Percentiles rank a stretch among this genome's conserved stretches.
Evolutionary conservation across 192 early-diverging fungal genomes (phyloP).

Genomic region (Coemansia sp.): DNA sequence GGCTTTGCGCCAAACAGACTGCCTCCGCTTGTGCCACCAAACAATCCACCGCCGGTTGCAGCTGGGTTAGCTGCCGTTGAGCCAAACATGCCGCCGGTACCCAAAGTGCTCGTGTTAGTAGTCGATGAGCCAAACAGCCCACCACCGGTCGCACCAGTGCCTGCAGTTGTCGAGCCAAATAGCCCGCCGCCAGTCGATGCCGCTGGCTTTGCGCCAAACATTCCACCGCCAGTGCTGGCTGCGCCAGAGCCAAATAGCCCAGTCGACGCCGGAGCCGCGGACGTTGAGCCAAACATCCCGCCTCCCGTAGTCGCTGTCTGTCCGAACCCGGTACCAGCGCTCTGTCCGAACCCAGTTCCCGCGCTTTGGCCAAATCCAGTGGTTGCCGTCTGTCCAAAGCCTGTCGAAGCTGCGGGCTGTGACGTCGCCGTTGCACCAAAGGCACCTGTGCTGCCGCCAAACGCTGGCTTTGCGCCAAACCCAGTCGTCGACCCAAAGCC

Average conservation of each 20-base stretch:
- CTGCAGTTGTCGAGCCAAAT: conserved; percentile 6
- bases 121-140: conserved; percentile 39
- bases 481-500: conserved; percentile 29
- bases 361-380: conserved; percentile 22
- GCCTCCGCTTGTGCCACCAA: conserved; percentile 1
- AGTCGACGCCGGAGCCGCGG: not conserved
- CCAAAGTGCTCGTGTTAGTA: conserved; percentile 25
- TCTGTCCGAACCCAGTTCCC: conserved; percentile 7
- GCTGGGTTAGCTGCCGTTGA: not conserved
- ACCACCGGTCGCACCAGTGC: conserved; percentile 7
- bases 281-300: conserved; percentile 5
- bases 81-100: conserved; percentile 3
- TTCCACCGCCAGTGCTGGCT: conserved; percentile 5
- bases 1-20: conserved; percentile 23
- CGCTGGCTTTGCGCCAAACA: conserved; percentile 23
- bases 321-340: conserved; percentile 34
- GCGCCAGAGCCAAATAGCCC: conserved; percentile 10
- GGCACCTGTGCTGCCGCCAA: conserved; percentile 11
- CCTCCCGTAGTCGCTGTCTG: conserved; percentile 18
- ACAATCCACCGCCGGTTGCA: conserved; percentile 5
- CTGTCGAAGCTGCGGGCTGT: conserved; percentile 16
- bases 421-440: conserved; percentile 16
- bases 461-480: conserved; percentile 38
- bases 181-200: not conserved
- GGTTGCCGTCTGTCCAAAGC: conserved; percentile 22